Base-by-base conservation (phyloP, 2,329 filamentous ascomycete genomes). In the Neurospora sp. region DNA sequence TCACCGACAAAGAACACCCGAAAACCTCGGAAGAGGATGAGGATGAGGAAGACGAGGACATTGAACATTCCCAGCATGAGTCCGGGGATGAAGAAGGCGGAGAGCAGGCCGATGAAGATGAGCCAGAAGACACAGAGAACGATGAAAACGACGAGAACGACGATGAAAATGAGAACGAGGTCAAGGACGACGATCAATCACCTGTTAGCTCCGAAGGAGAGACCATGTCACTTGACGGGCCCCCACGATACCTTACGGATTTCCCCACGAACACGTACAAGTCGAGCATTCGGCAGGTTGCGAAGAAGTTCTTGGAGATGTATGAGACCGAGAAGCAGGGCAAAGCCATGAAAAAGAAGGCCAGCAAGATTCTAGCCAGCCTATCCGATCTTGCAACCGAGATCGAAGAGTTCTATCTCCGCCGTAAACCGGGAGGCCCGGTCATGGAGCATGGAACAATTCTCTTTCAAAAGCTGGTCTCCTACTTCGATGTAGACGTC, bases 401-500 rank as follows among this genome's bases (percentile, higher is more conserved):
- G 23, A 89, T 97, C 43, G 88, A 91, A 73, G 77, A 80, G 0
- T 93, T 90, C 77, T 97, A 95, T 78, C 81, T 90, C 12, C 82
- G 83, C 46, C 83, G 84, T 62, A 84, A 83, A 1, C 79, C 84
- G 1, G 81, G 81, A 6, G 83, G 81, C 62, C 75, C 83, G 11
- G 78, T 81, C 4, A 77, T 81, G 1, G 80, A 83, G 23, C 81
- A 86, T 52, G 92, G 91, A 11, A 82, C 85, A 39, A 82, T 85
- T 2, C 83, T 97, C 0, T 98, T 98, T 80, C 83, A 85, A 39
- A 88, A 86, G 67, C 82, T 99, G 70, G 92, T 93, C 0, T 86
- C 87, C 3, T 94, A 96, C 77, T 99, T 99, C 75, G 91, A 96
- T 76, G 89, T 91, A 0, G 92, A 97, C 80, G 91, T 96, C 1